Evolutionary conservation across 495 filamentous ascomycete species (phyloP).

Genomic region (Pyrenopolyporus hunteri): DNA sequence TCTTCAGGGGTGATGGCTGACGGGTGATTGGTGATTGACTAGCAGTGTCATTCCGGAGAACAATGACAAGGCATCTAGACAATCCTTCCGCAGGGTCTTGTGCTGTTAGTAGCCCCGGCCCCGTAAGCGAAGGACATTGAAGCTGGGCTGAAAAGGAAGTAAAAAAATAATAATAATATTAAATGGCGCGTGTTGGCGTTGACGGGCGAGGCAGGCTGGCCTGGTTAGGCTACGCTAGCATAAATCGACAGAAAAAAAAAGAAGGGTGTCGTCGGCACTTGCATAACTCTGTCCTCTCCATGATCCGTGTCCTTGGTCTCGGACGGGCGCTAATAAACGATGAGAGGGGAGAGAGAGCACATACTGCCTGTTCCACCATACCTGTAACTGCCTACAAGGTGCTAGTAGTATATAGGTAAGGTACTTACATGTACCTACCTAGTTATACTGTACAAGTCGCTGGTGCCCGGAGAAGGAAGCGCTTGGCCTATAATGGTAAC

Average conservation of each 20-base stretch:
- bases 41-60: constrained; percentile 5
- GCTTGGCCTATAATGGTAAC: not conserved
- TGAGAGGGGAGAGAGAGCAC: no score
- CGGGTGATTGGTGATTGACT: not conserved
- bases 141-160: constrained; percentile 26
- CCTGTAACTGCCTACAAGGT: no score
- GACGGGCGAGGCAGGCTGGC: no score
- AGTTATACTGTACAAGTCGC: not conserved
- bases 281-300: constrained; percentile 17
- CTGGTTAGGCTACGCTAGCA: no score
- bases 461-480: constrained; percentile 22
- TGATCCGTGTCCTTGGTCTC: constrained; percentile 27
- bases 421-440: constrained; percentile 2
- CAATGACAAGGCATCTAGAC: constrained; percentile 5
- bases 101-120: not conserved
- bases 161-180: no score
- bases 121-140: constrained; percentile 17
- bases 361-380: no score
- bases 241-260: not conserved
- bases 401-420: no score
- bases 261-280: constrained; percentile 25
- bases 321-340: constrained; percentile 14
- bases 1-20: not conserved
- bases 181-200: constrained; percentile 26
- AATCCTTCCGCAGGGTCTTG: constrained; percentile 11